A percentile compares a stretch with the other conserved stretches of the same genome.
Conservation (phyloP, 208 protist genomes). For the Acanthamoeba lugdunensis region DNA sequence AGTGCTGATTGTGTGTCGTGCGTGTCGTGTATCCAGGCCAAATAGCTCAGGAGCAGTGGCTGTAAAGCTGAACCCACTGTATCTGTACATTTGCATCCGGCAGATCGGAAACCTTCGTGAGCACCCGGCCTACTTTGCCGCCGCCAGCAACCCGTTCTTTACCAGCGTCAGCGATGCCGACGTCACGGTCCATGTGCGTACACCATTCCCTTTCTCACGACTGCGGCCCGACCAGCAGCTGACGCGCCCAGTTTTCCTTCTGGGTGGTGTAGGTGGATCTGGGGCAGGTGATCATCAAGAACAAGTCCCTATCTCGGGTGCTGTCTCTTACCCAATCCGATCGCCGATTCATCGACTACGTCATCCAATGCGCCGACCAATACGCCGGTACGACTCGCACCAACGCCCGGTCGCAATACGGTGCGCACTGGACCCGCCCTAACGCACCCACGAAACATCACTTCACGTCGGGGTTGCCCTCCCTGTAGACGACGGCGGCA, state of each 20-base stretch:
- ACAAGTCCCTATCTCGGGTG: neutral
- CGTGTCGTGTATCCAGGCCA: neutral
- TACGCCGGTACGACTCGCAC: neutral
- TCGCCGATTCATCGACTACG: conserved; percentile 33
- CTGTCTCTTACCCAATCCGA: conserved; percentile 1
- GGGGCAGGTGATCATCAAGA: conserved; percentile 22
- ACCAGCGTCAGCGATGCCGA: conserved; percentile 34
- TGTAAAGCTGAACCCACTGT: conserved; percentile 45
- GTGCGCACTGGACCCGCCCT: neutral
- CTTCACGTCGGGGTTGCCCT: neutral
- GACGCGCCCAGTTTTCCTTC: neutral
- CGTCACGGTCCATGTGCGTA: conserved; percentile 1
- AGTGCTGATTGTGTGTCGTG: neutral
- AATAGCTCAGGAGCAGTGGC: neutral
- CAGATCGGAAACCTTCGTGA: conserved; percentile 28
- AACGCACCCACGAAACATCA: too few species aligned
- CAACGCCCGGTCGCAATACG: neutral
- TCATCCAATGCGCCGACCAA: conserved; percentile 4
- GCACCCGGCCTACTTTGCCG: conserved; percentile 45
- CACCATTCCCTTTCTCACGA: neutral
- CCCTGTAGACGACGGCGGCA: neutral
- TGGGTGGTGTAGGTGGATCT: neutral
- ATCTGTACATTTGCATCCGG: conserved; percentile 59
- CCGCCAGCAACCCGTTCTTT: conserved; percentile 59
- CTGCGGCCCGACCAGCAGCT: neutral